Percentiles rank a stretch among this genome's conserved stretches.
Conservation (phyloP, 2,329 filamentous ascomycete species). For the Nemania abortiva region DNA sequence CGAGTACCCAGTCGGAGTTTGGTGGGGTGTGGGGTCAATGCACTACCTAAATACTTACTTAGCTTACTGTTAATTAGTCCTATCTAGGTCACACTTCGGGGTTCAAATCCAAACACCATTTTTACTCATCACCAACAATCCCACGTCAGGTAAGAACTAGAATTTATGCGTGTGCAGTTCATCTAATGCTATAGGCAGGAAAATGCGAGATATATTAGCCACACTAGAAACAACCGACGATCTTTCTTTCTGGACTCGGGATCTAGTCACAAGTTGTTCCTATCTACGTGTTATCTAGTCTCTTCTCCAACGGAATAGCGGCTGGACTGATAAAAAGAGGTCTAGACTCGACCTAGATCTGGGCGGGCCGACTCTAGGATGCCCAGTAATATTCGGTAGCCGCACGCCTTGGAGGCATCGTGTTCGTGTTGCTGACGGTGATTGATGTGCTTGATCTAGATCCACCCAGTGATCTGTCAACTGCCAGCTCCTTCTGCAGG, state of each 20-base stretch:
- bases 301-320: neutral
- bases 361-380: conserved; percentile 4
- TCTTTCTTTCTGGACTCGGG: neutral
- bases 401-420: conserved; percentile 19
- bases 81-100: neutral
- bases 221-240: neutral
- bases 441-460: conserved; percentile 32
- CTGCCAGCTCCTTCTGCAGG: conserved; percentile 27
- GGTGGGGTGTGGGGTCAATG: neutral
- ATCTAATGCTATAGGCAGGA: neutral
- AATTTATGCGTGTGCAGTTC: neutral
- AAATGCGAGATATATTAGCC: neutral
- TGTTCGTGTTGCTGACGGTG: conserved; percentile 35
- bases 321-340: neutral
- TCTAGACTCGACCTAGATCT: neutral
- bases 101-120: neutral
- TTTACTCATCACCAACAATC: neutral
- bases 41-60: neutral
- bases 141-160: neutral
- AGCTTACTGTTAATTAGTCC: neutral
- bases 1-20: neutral
- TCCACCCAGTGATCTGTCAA: conserved; percentile 32
- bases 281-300: neutral
- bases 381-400: conserved; percentile 1
- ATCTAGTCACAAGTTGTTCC: neutral